These are phyloP conservation scores for Teunomyces aglyptinius DNA, from an alignment of 805 yeast species.

Conservation along the genomic window DNA sequence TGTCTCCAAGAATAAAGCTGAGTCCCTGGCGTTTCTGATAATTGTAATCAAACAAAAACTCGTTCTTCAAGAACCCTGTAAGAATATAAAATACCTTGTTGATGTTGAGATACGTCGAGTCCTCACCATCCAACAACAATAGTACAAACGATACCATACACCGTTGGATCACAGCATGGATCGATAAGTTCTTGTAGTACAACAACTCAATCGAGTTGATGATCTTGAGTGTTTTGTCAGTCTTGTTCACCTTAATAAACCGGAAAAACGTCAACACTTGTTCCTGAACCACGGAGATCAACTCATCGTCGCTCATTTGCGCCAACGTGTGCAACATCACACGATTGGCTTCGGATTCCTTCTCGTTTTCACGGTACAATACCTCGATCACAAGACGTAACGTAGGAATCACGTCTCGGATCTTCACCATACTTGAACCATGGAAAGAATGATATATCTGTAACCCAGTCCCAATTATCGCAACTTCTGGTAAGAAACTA, in stretches of 20 bases:
- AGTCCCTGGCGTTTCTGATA: conserved; percentile 29
- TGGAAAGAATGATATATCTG: conserved; percentile 32
- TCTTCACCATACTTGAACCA: conserved; percentile 5
- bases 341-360: conserved; percentile 20
- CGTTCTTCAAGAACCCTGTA: conserved; percentile 39
- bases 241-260: conserved; percentile 21
- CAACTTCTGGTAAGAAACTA: conserved; percentile 52
- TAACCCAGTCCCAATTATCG: conserved; percentile 46
- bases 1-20: conserved; percentile 25
- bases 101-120: conserved; percentile 13
- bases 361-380: conserved; percentile 20
- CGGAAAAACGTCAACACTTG: conserved; percentile 30
- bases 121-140: conserved; percentile 6
- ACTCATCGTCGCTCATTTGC: conserved; percentile 19
- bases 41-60: conserved; percentile 43
- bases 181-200: conserved; percentile 56
- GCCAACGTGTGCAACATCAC: conserved; percentile 18
- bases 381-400: conserved; percentile 23
- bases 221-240: conserved; percentile 28
- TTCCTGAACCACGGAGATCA: conserved; percentile 20
- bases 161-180: conserved; percentile 53
- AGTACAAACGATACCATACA: conserved; percentile 43
- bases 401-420: conserved; percentile 24
- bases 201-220: conserved; percentile 54
- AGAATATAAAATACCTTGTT: conserved; percentile 31